These are phyloP conservation scores for Arthrobotrys sinensis DNA, from an alignment of 2,329 filamentous ascomycete species.

Conservation along the genomic window DNA sequence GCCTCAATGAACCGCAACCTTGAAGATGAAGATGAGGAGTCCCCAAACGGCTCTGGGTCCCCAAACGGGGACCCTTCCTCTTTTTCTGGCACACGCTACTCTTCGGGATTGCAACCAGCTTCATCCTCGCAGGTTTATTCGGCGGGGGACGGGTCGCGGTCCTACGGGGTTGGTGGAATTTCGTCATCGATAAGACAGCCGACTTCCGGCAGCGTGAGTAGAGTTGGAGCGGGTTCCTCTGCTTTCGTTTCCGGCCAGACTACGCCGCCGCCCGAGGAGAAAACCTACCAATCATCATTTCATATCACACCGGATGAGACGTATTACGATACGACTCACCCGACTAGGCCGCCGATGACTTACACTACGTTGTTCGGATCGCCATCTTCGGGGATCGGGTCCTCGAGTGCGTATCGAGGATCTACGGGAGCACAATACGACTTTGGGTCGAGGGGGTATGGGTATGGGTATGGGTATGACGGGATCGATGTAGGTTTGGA, in stretches of 20 bases:
- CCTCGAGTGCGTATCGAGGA: constrained; percentile 17
- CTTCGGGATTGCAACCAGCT: constrained; percentile 54
- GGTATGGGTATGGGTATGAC: constrained; percentile 29
- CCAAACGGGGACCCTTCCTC: constrained; percentile 59
- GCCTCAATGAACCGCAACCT: constrained; percentile 38
- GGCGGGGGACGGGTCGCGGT: constrained; percentile 54
- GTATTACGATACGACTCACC: constrained; percentile 37
- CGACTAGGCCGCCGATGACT: constrained; percentile 39
- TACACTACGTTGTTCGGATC: constrained; percentile 49
- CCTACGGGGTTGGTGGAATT: constrained; percentile 46
- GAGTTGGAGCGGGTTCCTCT: constrained; percentile 1
- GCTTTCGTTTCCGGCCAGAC: constrained; percentile 41
- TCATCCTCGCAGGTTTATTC: constrained; percentile 56
- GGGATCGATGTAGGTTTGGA: constrained; percentile 54
- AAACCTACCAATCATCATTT: constrained; percentile 41
- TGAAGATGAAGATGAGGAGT: constrained; percentile 42
- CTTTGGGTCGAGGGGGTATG: constrained; percentile 18
- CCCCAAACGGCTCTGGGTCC: constrained; percentile 61
- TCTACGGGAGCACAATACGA: constrained; percentile 44
- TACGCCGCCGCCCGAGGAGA: constrained; percentile 53
- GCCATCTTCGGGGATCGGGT: constrained; percentile 3
- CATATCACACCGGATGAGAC: constrained; percentile 52
- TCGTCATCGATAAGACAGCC: constrained; percentile 51
- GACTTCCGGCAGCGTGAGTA: constrained; percentile 31
- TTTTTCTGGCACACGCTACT: constrained; percentile 60